Percentiles rank a stretch among this genome's conserved stretches.
phyloP scores from a whole-genome alignment of 768 basidiomycete genomes.

The Tricholoma sp. region DNA sequence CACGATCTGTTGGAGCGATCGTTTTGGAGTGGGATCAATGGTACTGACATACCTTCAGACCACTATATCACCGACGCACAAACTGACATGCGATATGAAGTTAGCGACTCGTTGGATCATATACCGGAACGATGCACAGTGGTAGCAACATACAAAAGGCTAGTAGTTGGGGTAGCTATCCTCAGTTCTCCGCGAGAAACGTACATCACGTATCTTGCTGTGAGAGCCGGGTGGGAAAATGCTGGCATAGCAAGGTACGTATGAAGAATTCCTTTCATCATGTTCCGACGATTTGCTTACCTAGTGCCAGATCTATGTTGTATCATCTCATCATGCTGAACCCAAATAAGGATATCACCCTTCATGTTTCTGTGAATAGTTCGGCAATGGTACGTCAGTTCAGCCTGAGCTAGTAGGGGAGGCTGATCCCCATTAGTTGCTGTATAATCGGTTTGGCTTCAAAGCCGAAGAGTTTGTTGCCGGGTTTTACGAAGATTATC shows the following conservation, averaged over 20 bases:
- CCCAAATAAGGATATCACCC: slow-evolving; percentile 70
- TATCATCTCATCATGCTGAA: slow-evolving; percentile 71
- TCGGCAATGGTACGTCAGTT: slow-evolving; percentile 63
- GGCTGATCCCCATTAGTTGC: no score
- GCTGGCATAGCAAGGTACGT: slow-evolving; percentile 68
- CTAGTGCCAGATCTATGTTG: slow-evolving; percentile 56
- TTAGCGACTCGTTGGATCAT: slow-evolving; percentile 64
- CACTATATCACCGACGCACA: not conserved
- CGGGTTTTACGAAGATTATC: slow-evolving; percentile 77
- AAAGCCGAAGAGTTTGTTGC: slow-evolving; percentile 82
- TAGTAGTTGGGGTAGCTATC: slow-evolving; percentile 72
- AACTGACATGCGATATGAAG: slow-evolving; percentile 28
- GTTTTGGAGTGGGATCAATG: slow-evolving; percentile 78
- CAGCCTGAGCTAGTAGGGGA: not conserved
- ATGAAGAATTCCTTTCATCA: not conserved
- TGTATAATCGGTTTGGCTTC: slow-evolving; percentile 86
- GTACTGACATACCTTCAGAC: slow-evolving; percentile 32
- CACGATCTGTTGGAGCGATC: slow-evolving; percentile 62
- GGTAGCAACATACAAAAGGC: slow-evolving; percentile 63
- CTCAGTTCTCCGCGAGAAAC: slow-evolving; percentile 76
- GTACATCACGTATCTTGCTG: slow-evolving; percentile 79
- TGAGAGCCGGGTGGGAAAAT: slow-evolving; percentile 78
- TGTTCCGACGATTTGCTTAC: not conserved
- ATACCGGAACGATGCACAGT: slow-evolving; percentile 70
- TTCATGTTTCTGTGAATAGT: slow-evolving; percentile 80